Conservation (phyloP, 1,139 yeast species). For the Debaryomyces sp. region DNA sequence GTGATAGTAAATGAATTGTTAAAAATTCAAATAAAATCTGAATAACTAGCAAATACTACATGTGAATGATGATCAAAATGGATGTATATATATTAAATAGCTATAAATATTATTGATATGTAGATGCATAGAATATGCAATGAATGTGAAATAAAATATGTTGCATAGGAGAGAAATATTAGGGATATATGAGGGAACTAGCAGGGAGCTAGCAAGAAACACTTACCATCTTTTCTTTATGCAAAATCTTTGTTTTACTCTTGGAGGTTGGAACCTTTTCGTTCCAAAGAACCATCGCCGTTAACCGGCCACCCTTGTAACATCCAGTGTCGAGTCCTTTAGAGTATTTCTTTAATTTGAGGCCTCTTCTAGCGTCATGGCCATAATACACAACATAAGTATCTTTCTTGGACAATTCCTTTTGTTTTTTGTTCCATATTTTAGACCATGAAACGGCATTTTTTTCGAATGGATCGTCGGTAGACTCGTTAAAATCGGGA, state of each 20-base stretch:
- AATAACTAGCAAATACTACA: neutral
- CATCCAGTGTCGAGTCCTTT: slow-evolving; percentile 86
- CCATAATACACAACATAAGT: slow-evolving; percentile 76
- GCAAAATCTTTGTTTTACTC: slow-evolving; percentile 16
- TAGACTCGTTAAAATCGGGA: slow-evolving; percentile 57
- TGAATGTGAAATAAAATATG: neutral
- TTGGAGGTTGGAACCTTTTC: slow-evolving; percentile 16
- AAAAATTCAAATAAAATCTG: neutral
- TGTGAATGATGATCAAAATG: neutral
- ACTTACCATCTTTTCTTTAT: slow-evolving; percentile 28
- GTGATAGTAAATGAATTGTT: neutral
- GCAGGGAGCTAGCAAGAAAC: slow-evolving; percentile 21
- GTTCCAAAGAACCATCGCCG: slow-evolving; percentile 61
- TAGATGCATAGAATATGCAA: neutral
- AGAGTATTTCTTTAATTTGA: slow-evolving; percentile 63
- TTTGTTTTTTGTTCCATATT: slow-evolving; percentile 59
- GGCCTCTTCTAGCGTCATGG: slow-evolving; percentile 83
- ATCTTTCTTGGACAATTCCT: slow-evolving; percentile 20
- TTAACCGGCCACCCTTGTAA: slow-evolving; percentile 69
- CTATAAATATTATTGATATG: neutral
- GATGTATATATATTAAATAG: neutral
- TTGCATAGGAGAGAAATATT: no score
- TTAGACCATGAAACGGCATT: slow-evolving; percentile 66
- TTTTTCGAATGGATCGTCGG: slow-evolving; percentile 50
- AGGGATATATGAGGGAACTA: no score